A percentile compares a stretch with the other conserved stretches of the same genome.
Conservation (phyloP, 2,329 filamentous ascomycete species). For the Parastagonospora avenae region DNA sequence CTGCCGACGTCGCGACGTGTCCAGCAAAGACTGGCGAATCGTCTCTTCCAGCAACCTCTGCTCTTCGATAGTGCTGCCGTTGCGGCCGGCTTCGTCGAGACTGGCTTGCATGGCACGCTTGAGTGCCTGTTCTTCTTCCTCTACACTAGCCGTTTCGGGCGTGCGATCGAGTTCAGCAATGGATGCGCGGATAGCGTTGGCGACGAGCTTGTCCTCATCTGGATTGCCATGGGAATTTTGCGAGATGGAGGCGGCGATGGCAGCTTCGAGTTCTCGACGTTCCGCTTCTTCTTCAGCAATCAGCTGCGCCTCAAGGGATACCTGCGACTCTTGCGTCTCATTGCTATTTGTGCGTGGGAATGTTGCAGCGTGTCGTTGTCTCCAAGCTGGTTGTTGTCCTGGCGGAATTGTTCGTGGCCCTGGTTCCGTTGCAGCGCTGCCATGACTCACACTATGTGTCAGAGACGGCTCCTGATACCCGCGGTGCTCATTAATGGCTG, state of each 20-base stretch:
- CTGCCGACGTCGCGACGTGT: slow-evolving; percentile 36
- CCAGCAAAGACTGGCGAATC: slow-evolving; percentile 51
- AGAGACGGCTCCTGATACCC: slow-evolving; percentile 21
- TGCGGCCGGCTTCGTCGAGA: slow-evolving; percentile 50
- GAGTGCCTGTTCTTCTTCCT: slow-evolving; percentile 54
- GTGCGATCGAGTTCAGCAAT: slow-evolving; percentile 61
- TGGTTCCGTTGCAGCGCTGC: slow-evolving; percentile 9
- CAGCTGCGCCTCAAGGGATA: slow-evolving; percentile 26
- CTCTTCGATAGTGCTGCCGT: slow-evolving; percentile 39
- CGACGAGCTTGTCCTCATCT: slow-evolving; percentile 72
- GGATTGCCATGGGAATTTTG: slow-evolving; percentile 72
- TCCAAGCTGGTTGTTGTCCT: slow-evolving; percentile 18
- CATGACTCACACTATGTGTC: slow-evolving; percentile 10
- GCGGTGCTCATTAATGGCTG: slow-evolving; percentile 14
- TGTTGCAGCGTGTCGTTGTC: slow-evolving; percentile 27
- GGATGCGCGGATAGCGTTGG: slow-evolving; percentile 75
- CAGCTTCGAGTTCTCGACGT: slow-evolving; percentile 70
- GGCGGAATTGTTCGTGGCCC: slow-evolving; percentile 20
- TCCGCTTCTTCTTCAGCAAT: slow-evolving; percentile 46
- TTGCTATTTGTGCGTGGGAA: slow-evolving; percentile 26
- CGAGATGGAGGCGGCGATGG: slow-evolving; percentile 67
- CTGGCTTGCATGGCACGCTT: slow-evolving; percentile 58
- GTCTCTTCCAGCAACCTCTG: slow-evolving; percentile 52
- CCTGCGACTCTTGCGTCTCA: slow-evolving; percentile 11
- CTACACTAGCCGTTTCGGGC: slow-evolving; percentile 37